Base-by-base conservation (phyloP, 1,284 basidiomycete species). In the Tilletiaria anomala region DNA sequence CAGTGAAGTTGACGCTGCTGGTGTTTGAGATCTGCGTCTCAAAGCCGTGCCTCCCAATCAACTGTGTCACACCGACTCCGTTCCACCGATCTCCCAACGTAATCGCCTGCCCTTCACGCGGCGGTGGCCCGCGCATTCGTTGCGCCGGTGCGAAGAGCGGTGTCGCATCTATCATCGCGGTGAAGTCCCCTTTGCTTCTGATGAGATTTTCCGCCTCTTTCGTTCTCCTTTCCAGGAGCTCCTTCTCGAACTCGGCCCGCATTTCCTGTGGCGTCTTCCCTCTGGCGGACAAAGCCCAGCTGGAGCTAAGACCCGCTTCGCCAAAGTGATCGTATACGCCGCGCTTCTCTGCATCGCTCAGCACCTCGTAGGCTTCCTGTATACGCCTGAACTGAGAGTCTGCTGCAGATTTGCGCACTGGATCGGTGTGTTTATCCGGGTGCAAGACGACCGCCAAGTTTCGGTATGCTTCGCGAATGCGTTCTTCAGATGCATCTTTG, bases 321-420 rank as follows among this genome's bases (percentile, higher is more conserved):
- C 83, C 83, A 66, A 84, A 71, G 24, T 74, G 70, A 65, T 86
- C 83, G 61, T 86, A 86, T 10, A 83, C 76, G 43, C 76, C 74
- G 73, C 83, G 74, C 56, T 76, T 72, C 58, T 83, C 78, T 15
- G 78, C 76, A 58, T 86, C 80, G 24, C 78, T 80, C 24, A 86
- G 68, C 24, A 83, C 57, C 44, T 69, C 68, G 58, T 84, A 84
- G 14, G 83, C 82, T 50, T 78, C 79, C 51, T 83, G 81, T 14
- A 86, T 72, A 56, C 80, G 76, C 19, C 81, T 71, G 51, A 85
- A 85, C 38, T 74, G 73, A 35, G 74, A 71, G 19, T 76, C 74
- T 2, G 83, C 81, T 1, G 75, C 72, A 26, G 69, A 72, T 61
- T 77, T 79, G 44, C 73, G 69, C 4, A 67, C 58, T 39, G 76